phyloP scores from a whole-genome alignment of 345 rosid genomes.

The Draba incana region DNA sequence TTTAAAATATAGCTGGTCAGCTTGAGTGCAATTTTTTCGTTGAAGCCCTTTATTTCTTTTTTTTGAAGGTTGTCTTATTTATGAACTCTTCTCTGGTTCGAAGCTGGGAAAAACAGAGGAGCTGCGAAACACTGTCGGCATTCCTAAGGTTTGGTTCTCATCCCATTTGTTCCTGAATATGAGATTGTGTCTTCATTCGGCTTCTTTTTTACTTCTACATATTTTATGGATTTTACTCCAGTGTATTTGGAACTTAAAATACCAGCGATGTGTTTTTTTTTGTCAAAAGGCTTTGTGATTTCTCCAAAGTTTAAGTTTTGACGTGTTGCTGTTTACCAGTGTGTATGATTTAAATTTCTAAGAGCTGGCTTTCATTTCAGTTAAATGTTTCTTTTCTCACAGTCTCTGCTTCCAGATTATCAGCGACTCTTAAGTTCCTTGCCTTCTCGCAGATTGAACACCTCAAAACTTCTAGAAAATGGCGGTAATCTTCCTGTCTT shows the following conservation, averaged over 20 bases:
- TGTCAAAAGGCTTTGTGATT: conserved; percentile 12
- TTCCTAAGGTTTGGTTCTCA: conserved; percentile 72
- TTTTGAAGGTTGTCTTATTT: conserved; percentile 80
- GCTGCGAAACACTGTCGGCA: conserved; percentile 86
- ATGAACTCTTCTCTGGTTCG: conserved; percentile 87
- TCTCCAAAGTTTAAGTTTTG: conserved; percentile 17
- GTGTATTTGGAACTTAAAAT: conserved; percentile 8
- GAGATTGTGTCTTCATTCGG: not conserved
- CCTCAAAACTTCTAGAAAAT: conserved; percentile 90
- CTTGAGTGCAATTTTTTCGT: conserved; percentile 17
- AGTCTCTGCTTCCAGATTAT: conserved; percentile 99
- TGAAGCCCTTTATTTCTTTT: conserved; percentile 10
- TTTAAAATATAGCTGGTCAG: not conserved
- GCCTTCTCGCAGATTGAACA: conserved; percentile 98
- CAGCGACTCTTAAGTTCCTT: conserved; percentile 96
- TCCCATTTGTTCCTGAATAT: conserved; percentile 23
- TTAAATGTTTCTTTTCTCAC: conserved; percentile 57
- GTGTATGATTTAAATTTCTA: conserved; percentile 34
- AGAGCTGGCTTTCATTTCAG: conserved; percentile 50
- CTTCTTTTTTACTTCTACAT: conserved; percentile 5
- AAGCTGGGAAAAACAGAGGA: conserved; percentile 95
- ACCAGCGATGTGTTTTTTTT: conserved; percentile 3
- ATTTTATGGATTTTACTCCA: conserved; percentile 2
- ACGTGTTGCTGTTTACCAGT: conserved; percentile 3
- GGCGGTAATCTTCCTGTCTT: conserved; percentile 62